Conservation (phyloP, 2,329 filamentous ascomycete genomes). For the Apiospora malaysiana region DNA sequence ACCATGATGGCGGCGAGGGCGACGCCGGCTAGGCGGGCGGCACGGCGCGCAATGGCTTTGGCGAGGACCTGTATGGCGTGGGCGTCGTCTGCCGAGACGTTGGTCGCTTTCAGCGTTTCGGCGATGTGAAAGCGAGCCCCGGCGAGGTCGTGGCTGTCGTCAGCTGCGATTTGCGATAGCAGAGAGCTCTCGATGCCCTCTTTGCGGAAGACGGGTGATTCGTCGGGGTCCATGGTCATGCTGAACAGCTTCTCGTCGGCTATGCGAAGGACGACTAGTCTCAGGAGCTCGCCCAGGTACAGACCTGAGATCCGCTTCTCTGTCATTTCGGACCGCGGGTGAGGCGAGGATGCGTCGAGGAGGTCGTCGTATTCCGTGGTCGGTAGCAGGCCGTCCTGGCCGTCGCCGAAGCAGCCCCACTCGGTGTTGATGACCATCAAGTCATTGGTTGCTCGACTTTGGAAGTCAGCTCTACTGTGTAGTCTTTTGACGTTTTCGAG, state of each 20-base stretch:
- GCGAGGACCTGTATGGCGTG: constrained; percentile 66
- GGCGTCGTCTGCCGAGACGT: constrained; percentile 60
- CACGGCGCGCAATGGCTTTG: constrained; percentile 67
- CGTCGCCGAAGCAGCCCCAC: constrained; percentile 82
- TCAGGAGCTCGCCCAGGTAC: constrained; percentile 79
- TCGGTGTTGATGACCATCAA: constrained; percentile 84
- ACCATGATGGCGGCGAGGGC: constrained; percentile 68
- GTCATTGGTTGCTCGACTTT: constrained; percentile 58
- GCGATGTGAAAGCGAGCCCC: constrained; percentile 45
- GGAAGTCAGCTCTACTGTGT: constrained; percentile 52
- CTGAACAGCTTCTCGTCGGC: constrained; percentile 28
- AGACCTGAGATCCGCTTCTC: constrained; percentile 84
- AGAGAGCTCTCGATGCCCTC: constrained; percentile 75
- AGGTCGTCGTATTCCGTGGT: constrained; percentile 70
- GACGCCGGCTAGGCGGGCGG: constrained; percentile 69
- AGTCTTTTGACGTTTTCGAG: constrained; percentile 68
- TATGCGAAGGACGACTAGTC: constrained; percentile 63
- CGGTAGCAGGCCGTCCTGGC: constrained; percentile 67
- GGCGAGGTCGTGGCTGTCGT: constrained; percentile 59
- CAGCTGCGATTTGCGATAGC: constrained; percentile 67
- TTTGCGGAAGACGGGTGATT: constrained; percentile 56
- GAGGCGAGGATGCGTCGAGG: constrained; percentile 71
- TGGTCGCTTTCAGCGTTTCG: constrained; percentile 48
- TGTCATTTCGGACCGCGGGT: constrained; percentile 81
- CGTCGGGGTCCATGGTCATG: constrained; percentile 2